These are phyloP conservation scores for Coriolopsis trogii DNA, from an alignment of 1,284 basidiomycete species.

Conservation along the genomic window DNA sequence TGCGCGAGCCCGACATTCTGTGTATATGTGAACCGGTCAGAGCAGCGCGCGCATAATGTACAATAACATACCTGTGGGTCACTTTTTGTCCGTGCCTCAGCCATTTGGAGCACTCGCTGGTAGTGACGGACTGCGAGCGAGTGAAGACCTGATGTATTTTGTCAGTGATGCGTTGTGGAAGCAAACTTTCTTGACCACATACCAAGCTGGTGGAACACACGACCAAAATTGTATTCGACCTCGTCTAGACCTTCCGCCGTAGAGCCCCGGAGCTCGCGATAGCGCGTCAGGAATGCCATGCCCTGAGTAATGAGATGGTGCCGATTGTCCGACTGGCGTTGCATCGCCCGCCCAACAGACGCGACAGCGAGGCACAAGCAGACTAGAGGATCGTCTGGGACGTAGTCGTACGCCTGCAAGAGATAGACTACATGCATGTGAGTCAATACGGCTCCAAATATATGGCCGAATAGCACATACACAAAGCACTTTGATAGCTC, in stretches of 20 bases:
- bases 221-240: slow-evolving; percentile 91
- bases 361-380: slow-evolving; percentile 84
- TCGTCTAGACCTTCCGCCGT: slow-evolving; percentile 60
- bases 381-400: slow-evolving; percentile 83
- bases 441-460: neutral
- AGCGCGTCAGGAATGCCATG: slow-evolving; percentile 80
- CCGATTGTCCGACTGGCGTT: slow-evolving; percentile 92
- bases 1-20: slow-evolving; percentile 52
- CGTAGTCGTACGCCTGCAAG: slow-evolving; percentile 85
- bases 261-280: slow-evolving; percentile 59
- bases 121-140: slow-evolving; percentile 86
- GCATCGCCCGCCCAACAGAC: slow-evolving; percentile 88
- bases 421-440: slow-evolving; percentile 74
- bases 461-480: slow-evolving; percentile 49
- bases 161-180: neutral
- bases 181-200: slow-evolving; percentile 15
- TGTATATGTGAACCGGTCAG: slow-evolving; percentile 4
- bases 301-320: slow-evolving; percentile 87
- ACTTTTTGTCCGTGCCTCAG: slow-evolving; percentile 40
- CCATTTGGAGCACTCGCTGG: slow-evolving; percentile 68
- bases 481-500: slow-evolving; percentile 90
- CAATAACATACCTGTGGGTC: slow-evolving; percentile 28
- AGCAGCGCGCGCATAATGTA: neutral
- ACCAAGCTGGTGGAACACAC: slow-evolving; percentile 92
- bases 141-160: slow-evolving; percentile 59